Conservation (phyloP, 495 filamentous ascomycete species). For the Aspergillus diversus region DNA sequence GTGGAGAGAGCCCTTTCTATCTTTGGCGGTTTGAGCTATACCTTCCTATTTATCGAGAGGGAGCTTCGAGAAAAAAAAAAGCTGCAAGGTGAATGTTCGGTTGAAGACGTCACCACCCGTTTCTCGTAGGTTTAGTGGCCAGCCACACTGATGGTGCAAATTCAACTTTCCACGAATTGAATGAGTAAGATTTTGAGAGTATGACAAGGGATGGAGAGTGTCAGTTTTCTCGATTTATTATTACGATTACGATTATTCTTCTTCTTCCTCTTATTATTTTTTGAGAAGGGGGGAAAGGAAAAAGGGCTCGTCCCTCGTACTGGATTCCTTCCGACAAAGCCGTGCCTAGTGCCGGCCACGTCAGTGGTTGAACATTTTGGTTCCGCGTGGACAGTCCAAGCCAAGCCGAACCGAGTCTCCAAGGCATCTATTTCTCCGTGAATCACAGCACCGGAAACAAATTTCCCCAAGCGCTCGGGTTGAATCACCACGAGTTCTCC, state of each 20-base stretch:
- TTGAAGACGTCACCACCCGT: constrained; percentile 36
- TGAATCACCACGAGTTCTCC: background rate
- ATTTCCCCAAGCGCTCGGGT: background rate
- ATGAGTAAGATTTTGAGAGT: background rate
- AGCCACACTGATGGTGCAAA: background rate
- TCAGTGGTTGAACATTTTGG: constrained; percentile 21
- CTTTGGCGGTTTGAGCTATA: background rate
- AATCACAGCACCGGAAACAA: constrained; percentile 29
- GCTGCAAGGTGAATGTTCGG: constrained; percentile 11
- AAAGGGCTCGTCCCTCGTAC: background rate
- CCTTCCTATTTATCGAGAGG: background rate
- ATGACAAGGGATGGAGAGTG: background rate
- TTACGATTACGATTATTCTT: background rate
- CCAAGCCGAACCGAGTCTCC: constrained; percentile 26
- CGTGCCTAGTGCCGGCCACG: background rate
- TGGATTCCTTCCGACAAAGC: background rate
- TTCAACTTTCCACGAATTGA: background rate
- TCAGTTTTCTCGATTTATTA: background rate
- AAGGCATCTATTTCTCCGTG: constrained; percentile 36
- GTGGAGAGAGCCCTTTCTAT: too few relatives aligned
- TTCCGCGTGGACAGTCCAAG: constrained; percentile 17
- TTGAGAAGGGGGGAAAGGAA: background rate
- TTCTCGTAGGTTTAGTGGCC: background rate
- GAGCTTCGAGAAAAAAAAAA: background rate
- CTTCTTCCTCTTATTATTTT: background rate